Base-by-base conservation (phyloP, 139 green algal genomes). In the Microglena sp. region DNA sequence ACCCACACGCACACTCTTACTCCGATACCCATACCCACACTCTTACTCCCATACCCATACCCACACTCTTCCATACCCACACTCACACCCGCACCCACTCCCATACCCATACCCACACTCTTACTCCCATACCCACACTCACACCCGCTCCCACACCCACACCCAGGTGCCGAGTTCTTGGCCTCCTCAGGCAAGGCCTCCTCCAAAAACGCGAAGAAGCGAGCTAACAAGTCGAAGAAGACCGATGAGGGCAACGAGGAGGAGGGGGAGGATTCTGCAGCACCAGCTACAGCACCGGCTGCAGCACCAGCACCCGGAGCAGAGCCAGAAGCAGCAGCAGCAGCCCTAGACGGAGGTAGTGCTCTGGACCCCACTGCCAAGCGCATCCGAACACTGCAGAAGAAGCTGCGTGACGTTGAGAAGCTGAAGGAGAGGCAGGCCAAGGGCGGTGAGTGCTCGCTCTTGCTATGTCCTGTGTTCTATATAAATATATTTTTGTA, bases 381-480 rank as follows among this genome's bases (percentile, higher is more conserved):
- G 76, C 70, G 73, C 0, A 33, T 83, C 4, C 69, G 79, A 1
- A 65, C 62, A 15, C 73, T 92, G 69, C 78, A 89, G 62, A 92
- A 92, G 70, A 92, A 92, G 75, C 66, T 86, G 54, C 72, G 77
- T 3, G 81, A 89, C 64, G 74, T 89, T 30, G 53, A 80, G 64
- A 65, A 87, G 68, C 74, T 89, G 11, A 86, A 86, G 57, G 80
- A 91, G 44, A 82, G 72, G 66, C n/a, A 11, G 46, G 63, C 64
- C 22, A 57, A 64, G 1, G 30, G 69, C 45, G 69, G 69, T 77
- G 64, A 54, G 32, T 21, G 22, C 0, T 54, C 24, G 40, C 31
- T 29, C 6, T 34, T 5, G n/a, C 6, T 43, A 22, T 27, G 18
- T 27, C 50, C 56, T 64, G n/a, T 11, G 29, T 31, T 31, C 31